Conservation (phyloP, 345 rosid genomes). For the Eucalyptus cloeziana region DNA sequence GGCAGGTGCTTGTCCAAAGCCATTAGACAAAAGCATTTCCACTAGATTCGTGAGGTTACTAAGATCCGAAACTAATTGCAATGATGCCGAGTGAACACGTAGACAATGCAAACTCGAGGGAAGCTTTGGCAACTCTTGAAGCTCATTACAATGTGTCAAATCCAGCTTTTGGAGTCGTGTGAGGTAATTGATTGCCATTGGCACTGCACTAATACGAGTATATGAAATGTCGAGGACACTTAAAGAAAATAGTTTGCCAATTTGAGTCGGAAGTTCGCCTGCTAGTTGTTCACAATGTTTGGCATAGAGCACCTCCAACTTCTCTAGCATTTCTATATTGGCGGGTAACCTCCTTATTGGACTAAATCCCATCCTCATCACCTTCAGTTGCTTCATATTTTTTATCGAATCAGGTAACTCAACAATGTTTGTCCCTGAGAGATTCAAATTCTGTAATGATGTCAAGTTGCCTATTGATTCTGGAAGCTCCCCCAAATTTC, state of each 20-base stretch:
- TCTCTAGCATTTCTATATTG: not conserved
- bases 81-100: not conserved
- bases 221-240: accelerated
- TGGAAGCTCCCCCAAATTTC: not conserved
- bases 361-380: not conserved
- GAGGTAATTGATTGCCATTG: accelerated
- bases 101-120: not conserved
- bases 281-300: not conserved
- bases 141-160: accelerated
- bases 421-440: not conserved
- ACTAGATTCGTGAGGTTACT: not conserved
- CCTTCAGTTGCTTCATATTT: not conserved
- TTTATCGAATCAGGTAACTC: not conserved
- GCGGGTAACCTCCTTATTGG: not conserved
- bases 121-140: not conserved
- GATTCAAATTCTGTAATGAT: not conserved
- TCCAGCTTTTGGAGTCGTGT: not conserved
- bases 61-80: accelerated
- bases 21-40: accelerated
- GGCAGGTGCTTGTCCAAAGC: not conserved
- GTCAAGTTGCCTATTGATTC: not conserved
- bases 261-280: not conserved
- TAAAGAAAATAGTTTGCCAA: accelerated
- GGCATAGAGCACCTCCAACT: not conserved
- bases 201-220: accelerated